phyloP scores from a whole-genome alignment of 2,329 filamentous ascomycete species.

The Epichloe hybrida region DNA sequence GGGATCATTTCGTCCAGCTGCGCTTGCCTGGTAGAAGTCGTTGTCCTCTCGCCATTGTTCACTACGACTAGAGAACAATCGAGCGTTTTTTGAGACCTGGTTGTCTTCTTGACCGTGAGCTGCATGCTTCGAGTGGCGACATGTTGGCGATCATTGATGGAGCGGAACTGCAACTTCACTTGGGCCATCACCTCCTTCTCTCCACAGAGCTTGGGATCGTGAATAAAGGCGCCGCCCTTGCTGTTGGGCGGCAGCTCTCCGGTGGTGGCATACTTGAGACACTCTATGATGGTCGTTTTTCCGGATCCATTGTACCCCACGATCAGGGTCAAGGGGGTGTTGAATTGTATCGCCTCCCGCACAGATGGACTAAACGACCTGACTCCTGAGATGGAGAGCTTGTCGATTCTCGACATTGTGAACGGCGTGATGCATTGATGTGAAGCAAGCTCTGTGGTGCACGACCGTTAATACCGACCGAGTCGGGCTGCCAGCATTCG shows the following conservation, averaged over 20 bases:
- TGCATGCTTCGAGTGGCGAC: conserved; percentile 75
- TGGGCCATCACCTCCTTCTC: conserved; percentile 85
- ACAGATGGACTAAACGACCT: conserved; percentile 73
- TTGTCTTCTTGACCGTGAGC: conserved; percentile 72
- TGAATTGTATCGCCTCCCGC: conserved; percentile 72
- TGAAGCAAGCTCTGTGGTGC: background rate
- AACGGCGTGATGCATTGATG: conserved; percentile 6
- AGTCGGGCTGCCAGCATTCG: background rate
- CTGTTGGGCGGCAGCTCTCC: conserved; percentile 88
- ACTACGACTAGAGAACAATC: conserved; percentile 66
- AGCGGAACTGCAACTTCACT: conserved; percentile 78
- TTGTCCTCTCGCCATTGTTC: conserved; percentile 65
- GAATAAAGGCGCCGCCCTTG: conserved; percentile 82
- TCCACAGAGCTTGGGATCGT: conserved; percentile 84
- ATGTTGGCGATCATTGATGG: conserved; percentile 64
- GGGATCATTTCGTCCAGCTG: conserved; percentile 79
- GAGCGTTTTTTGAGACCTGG: conserved; percentile 60
- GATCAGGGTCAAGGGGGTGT: conserved; percentile 84
- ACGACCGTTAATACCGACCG: too few species aligned
- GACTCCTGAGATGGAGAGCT: conserved; percentile 68
- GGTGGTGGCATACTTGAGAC: conserved; percentile 93
- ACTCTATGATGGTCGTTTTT: conserved; percentile 98
- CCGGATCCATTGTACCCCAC: conserved; percentile 96
- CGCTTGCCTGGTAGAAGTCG: conserved; percentile 65
- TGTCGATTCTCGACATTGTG: conserved; percentile 69